phyloP scores from a whole-genome alignment of 306 rosid species.

The Hippophae rhamnoides region DNA sequence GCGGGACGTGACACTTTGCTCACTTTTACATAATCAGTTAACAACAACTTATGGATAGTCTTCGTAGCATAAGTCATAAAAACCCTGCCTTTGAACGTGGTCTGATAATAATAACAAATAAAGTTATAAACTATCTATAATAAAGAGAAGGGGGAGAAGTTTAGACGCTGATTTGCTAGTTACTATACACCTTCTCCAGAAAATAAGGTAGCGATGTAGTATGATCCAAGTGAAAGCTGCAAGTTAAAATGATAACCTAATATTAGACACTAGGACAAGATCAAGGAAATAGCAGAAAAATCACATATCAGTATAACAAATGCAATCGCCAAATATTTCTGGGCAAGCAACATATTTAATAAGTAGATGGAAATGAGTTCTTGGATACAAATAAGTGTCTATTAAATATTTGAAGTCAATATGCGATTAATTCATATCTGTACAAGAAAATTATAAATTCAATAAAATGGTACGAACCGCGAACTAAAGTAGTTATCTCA shows the following conservation, averaged over 20 bases:
- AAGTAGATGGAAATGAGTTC: too few relatives aligned
- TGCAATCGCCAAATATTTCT: too few relatives aligned
- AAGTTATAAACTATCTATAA: conserved; percentile 1
- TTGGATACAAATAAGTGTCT: too few relatives aligned
- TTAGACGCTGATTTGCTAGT: not conserved
- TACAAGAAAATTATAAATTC: too few relatives aligned
- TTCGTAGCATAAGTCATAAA: conserved; percentile 96
- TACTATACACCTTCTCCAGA: conserved; percentile 46
- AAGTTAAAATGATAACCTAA: conserved; percentile 5
- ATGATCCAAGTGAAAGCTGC: conserved; percentile 88
- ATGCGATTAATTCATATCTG: too few relatives aligned
- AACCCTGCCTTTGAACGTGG: conserved; percentile 84
- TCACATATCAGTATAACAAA: not conserved
- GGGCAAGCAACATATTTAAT: too few relatives aligned
- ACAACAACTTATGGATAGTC: conserved; percentile 71
- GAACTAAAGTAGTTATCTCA: too few relatives aligned
- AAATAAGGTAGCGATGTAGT: conserved; percentile 93
- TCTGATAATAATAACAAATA: conserved; percentile 23
- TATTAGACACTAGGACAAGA: not conserved
- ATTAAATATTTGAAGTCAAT: too few relatives aligned
- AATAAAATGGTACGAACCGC: too few relatives aligned
- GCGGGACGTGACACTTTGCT: conserved; percentile 93
- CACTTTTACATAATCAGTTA: conserved; percentile 82
- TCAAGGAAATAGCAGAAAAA: not conserved
- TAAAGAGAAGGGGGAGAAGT: not conserved